Base-by-base conservation (phyloP, 2,329 filamentous ascomycete genomes). In the Myriosclerotinia scirpicola region DNA sequence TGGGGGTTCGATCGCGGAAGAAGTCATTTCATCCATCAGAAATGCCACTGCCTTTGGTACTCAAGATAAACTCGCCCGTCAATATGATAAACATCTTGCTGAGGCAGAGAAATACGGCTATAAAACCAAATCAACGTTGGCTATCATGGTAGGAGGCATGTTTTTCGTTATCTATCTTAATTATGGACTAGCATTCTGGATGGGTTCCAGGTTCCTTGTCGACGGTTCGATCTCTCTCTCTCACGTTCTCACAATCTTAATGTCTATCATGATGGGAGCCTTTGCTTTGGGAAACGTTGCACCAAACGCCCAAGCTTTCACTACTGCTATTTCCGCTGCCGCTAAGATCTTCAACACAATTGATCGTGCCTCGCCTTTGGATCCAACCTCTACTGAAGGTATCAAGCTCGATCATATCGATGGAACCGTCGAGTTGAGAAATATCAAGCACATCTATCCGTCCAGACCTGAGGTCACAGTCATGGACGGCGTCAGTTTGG, bases 331-430 rank as follows among this genome's bases (percentile, higher is more conserved):
- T 7, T 91, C 92, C 42, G 94, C 95, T 2, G 93, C 92, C 4
- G 85, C 87, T 65, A 98, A 98, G 81, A 97, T 99, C 69, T 97
- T 90, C 81, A 90, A 88, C 76, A 97, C 93, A 1, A 98, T 98
- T 71, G 94, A 98, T 77, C 90, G 95, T 63, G 74, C 81, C 3
- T 97, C 95, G 0, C 93, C 94, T 0, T 82, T 98, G 58, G 91
- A 99, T 74, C 88, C 94, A 0, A 86, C 86, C 7, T 85, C 84
- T 2, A 84, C 89, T 1, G 81, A 83, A 11, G 95, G 94, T n/a
- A 81, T 86, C 68, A 93, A 84, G 71, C 83, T 96, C 1, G 87
- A 92, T 1, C 78, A 85, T 26, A 83, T 97, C 2, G 82, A 90
- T 68, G 95, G 95, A 38, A 87, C 86, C 20, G 89, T 99, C 67